These are phyloP conservation scores for Lichenothelia convexa DNA, from an alignment of 495 filamentous ascomycete genomes.

Conservation along the genomic window DNA sequence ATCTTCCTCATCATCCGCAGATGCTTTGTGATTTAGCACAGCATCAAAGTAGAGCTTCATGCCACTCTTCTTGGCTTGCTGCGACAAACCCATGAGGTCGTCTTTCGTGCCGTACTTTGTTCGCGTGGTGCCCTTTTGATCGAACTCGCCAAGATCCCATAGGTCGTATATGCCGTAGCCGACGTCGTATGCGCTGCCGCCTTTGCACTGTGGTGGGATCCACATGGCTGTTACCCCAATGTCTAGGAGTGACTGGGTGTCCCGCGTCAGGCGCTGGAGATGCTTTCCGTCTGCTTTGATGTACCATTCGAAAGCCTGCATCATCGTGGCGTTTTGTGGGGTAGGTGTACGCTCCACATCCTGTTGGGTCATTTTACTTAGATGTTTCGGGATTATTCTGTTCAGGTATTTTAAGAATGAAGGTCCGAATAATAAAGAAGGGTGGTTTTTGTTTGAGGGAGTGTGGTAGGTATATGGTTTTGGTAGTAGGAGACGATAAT, in stretches of 20 bases:
- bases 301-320: slow-evolving; percentile 66
- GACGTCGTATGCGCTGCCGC: slow-evolving; percentile 39
- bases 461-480: too few species aligned
- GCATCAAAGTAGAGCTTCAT: slow-evolving; percentile 56
- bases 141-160: slow-evolving; percentile 60
- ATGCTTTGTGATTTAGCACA: slow-evolving; percentile 54
- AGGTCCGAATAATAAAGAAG: too few species aligned
- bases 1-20: slow-evolving; percentile 41
- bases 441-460: too few species aligned
- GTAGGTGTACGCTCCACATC: slow-evolving; percentile 13
- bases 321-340: slow-evolving; percentile 40
- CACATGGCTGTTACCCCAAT: slow-evolving; percentile 51
- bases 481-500: too few species aligned
- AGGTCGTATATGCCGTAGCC: slow-evolving; percentile 68
- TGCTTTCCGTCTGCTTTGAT: slow-evolving; percentile 44
- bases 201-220: slow-evolving; percentile 62
- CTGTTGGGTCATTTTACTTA: too few species aligned
- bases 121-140: slow-evolving; percentile 44
- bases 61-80: slow-evolving; percentile 30
- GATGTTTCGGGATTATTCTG: too few species aligned
- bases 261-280: slow-evolving; percentile 38
- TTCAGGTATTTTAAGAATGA: too few species aligned
- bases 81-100: slow-evolving; percentile 36
- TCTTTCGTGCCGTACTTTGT: slow-evolving; percentile 59
- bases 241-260: slow-evolving; percentile 35